Base-by-base conservation (phyloP, 2,329 filamentous ascomycete species). In the Scedosporium aurantiacum region DNA sequence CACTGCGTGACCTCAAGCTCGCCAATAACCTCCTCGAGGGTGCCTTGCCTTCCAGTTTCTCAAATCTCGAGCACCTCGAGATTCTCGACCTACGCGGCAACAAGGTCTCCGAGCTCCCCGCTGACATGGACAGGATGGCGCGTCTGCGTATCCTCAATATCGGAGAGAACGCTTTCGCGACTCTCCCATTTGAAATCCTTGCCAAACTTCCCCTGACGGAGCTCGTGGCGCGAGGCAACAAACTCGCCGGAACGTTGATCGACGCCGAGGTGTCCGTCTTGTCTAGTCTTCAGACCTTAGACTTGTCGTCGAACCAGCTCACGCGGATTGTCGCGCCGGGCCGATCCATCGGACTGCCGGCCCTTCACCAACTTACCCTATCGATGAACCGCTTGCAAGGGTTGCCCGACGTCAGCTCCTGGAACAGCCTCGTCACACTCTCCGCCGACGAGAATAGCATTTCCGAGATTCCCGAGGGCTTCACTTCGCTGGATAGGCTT, bases 361-460 rank as follows among this genome's bases (percentile, higher is more conserved):
- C 81, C 7, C 74, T 97, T 25, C 87, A 89, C 65, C 84, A 86
- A 57, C 74, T 97, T 10, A 85, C 86, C 40, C 76, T 95, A n/a
- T 89, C 89, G 1, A 85, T 87, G 72, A 99, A 99, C 71, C 83
- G 90, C 10, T 76, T 99, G 5, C 83, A 84, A 63, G 73, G 73
- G 0, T 75, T 99, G 12, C 91, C 93, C 0, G 82, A 89, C 65
- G 77, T 97, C 66, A 79, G 81, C n/a, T 79, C 80, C 1, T 97
- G 91, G 89, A 78, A 77, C 3, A 86, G 80, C 58, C 81, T 97
- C 4, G 73, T 88, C 41, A 91, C 87, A 1, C 75, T 99, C 10
- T 80, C 85, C 1, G 87, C 87, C 0, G 89, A 93, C 58, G 90
- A 95, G 66, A 99, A 99, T 70, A 87, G 81, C 66, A 83, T 99